Percentiles rank a stretch among this genome's conserved stretches.
Evolutionary conservation across 2,329 filamentous ascomycete genomes (phyloP).

Genomic region (Allantophomopsis lycopodina): DNA sequence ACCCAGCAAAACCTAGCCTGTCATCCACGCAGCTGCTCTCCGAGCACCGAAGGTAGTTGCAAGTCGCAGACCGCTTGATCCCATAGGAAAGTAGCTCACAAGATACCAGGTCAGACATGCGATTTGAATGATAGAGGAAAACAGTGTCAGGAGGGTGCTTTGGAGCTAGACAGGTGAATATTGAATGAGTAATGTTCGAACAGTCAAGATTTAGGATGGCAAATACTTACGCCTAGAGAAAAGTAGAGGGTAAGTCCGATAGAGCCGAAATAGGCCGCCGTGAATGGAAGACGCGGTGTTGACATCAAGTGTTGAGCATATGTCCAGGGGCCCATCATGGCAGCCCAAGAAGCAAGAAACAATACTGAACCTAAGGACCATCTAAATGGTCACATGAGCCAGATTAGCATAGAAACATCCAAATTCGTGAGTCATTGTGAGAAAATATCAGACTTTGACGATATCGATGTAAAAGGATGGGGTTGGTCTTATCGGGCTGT

Average conservation of each 20-base stretch:
- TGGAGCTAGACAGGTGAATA: constrained; percentile 45
- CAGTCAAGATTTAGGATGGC: neutral
- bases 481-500: neutral
- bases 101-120: constrained; percentile 82
- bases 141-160: constrained; percentile 70
- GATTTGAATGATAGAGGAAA: constrained; percentile 74
- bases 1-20: constrained; percentile 33
- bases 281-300: constrained; percentile 76
- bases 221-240: constrained; percentile 67
- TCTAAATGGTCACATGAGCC: constrained; percentile 31
- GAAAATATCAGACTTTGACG: no score
- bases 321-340: constrained; percentile 79
- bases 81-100: constrained; percentile 97
- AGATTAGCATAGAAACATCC: neutral
- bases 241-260: constrained; percentile 86
- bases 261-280: constrained; percentile 86
- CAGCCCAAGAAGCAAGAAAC: constrained; percentile 85
- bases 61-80: constrained; percentile 72
- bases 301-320: constrained; percentile 81
- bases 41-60: constrained; percentile 77
- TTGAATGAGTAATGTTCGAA: neutral
- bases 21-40: constrained; percentile 80
- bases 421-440: neutral
- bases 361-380: constrained; percentile 89
- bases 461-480: no score